phyloP scores from a whole-genome alignment of 305 asterid species.

The Fraxinus paxiana region DNA sequence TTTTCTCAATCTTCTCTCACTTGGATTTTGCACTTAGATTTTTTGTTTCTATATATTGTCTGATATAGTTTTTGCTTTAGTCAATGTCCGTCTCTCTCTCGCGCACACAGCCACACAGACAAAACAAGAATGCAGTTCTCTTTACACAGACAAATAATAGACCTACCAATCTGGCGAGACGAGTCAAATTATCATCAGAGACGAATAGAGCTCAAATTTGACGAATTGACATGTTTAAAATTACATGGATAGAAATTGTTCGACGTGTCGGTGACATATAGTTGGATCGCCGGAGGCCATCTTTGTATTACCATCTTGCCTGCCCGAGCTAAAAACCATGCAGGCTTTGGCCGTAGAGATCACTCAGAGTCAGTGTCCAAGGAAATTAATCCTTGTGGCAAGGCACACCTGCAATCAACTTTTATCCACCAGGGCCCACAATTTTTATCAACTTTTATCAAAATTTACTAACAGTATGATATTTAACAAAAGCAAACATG shows the following conservation, averaged over 20 bases:
- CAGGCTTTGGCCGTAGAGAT: not conserved
- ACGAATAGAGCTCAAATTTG: not conserved
- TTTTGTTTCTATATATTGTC: not conserved
- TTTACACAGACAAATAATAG: not conserved
- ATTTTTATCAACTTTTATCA: not conserved
- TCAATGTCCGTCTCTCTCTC: not conserved
- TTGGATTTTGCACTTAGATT: not conserved
- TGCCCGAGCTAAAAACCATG: not conserved
- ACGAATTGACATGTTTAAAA: not conserved
- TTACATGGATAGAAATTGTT: not conserved
- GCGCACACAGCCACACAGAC: not conserved
- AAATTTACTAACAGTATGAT: not conserved
- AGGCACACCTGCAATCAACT: not conserved
- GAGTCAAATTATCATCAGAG: not conserved
- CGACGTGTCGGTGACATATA: not conserved
- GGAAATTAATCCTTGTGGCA: not conserved
- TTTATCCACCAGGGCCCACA: not conserved
- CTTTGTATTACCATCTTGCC: not conserved
- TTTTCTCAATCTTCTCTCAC: not conserved
- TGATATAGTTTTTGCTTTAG: not conserved
- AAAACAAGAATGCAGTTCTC: not conserved
- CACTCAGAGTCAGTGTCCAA: not conserved
- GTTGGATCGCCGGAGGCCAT: not conserved
- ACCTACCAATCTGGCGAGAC: not conserved
- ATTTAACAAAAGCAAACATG: not conserved